Evolutionary conservation across 176 grass and related monocot genomes (phyloP).

Genomic region (Cocos nucifera): DNA sequence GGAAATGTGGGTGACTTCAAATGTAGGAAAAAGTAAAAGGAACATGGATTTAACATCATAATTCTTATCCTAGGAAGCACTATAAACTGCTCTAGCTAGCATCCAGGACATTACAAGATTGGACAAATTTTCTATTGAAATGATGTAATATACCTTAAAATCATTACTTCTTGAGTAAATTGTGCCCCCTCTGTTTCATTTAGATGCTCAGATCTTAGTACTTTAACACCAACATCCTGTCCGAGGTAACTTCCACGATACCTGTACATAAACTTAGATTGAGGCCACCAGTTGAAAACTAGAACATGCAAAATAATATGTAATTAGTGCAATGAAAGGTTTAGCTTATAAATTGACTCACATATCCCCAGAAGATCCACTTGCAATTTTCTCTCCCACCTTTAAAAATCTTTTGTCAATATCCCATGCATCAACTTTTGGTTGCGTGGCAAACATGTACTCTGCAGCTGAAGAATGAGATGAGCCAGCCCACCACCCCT

Average conservation of each 20-base stretch:
- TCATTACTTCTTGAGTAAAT: slow-evolving; percentile 92
- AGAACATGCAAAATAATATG: neutral
- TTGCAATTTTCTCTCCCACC: slow-evolving; percentile 74
- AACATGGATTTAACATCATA: too few species aligned
- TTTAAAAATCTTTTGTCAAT: slow-evolving; percentile 75
- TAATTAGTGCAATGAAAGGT: too few species aligned
- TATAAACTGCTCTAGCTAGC: neutral
- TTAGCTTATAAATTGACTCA: slow-evolving; percentile 30
- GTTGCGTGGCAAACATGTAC: slow-evolving; percentile 60
- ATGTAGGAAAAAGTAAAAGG: too few species aligned
- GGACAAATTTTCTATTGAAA: neutral
- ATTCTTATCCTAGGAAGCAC: too few species aligned
- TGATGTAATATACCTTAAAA: slow-evolving; percentile 54
- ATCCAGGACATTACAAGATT: neutral
- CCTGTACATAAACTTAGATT: slow-evolving; percentile 42
- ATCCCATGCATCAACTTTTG: slow-evolving; percentile 82
- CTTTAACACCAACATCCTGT: slow-evolving; percentile 92
- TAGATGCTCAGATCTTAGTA: slow-evolving; percentile 84
- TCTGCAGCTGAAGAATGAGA: slow-evolving; percentile 95
- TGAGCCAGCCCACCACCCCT: slow-evolving; percentile 98
- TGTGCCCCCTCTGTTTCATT: slow-evolving; percentile 70
- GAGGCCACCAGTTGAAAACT: slow-evolving; percentile 1
- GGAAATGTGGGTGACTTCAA: too few species aligned
- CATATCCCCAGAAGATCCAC: slow-evolving; percentile 94
- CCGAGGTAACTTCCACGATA: slow-evolving; percentile 78